phyloP scores from a whole-genome alignment of 352 stramenopile species.

The Phytophthora litchii region DNA sequence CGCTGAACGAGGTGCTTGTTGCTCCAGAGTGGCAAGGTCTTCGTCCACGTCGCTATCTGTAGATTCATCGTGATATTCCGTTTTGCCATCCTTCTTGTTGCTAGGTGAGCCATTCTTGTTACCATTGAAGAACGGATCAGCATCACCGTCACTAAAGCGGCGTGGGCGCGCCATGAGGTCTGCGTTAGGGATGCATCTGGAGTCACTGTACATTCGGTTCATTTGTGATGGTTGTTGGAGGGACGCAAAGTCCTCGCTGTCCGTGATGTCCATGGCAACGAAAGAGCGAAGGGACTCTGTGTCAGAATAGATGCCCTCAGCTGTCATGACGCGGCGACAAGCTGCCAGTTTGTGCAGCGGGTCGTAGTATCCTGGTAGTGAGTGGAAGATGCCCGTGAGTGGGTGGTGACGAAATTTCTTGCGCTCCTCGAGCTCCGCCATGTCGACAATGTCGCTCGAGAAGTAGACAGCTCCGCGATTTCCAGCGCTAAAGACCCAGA shows the following conservation, averaged over 20 bases:
- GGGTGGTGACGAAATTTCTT: constrained; percentile 90
- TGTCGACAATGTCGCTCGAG: constrained; percentile 87
- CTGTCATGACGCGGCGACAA: constrained; percentile 63
- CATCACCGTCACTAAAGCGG: constrained; percentile 84
- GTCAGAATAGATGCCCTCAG: constrained; percentile 68
- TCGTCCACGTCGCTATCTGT: constrained; percentile 37
- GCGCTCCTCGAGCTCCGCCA: constrained; percentile 88
- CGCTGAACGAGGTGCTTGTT: constrained; percentile 25
- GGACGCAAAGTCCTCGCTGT: constrained; percentile 58
- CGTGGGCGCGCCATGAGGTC: constrained; percentile 57
- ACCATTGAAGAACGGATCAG: constrained; percentile 67
- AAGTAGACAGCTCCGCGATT: constrained; percentile 90
- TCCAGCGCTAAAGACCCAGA: constrained; percentile 52
- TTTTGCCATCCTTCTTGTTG: constrained; percentile 28
- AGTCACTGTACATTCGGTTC: constrained; percentile 79
- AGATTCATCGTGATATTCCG: constrained; percentile 38
- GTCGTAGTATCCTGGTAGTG: constrained; percentile 86
- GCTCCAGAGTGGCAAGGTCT: constrained; percentile 29
- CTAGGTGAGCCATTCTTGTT: constrained; percentile 33
- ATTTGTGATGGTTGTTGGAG: constrained; percentile 65
- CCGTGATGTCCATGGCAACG: constrained; percentile 76
- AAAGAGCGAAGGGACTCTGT: constrained; percentile 81
- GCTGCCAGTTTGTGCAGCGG: constrained; percentile 79
- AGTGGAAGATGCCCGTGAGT: constrained; percentile 89
- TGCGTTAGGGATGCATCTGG: constrained; percentile 44